phyloP scores from a whole-genome alignment of 306 rosid species.

The Glycine tomentella region DNA sequence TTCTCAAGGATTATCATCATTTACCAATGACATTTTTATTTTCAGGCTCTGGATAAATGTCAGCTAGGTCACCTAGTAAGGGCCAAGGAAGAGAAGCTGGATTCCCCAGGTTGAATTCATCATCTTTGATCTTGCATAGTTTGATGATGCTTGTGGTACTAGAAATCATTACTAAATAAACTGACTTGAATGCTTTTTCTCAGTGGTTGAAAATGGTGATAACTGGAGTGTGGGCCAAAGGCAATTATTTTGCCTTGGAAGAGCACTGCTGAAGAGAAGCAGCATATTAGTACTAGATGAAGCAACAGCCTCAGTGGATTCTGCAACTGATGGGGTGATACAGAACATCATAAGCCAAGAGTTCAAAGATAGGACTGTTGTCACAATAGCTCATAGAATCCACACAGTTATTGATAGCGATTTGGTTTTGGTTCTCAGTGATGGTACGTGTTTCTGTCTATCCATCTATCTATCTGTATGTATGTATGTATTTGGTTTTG shows the following conservation, averaged over 20 bases:
- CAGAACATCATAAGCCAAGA: constrained; percentile 77
- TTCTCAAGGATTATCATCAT: background rate
- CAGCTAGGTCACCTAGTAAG: constrained; percentile 81
- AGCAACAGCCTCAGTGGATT: constrained; percentile 94
- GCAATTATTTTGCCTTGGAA: constrained; percentile 88
- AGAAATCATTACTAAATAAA: constrained; percentile 44
- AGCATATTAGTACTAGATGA: constrained; percentile 87
- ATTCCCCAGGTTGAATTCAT: constrained; percentile 62
- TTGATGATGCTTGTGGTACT: constrained; percentile 3
- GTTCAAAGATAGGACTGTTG: constrained; percentile 78
- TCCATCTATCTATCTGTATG: background rate
- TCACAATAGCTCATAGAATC: constrained; percentile 93
- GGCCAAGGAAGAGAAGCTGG: constrained; percentile 75
- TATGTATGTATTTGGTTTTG: constrained; percentile 62
- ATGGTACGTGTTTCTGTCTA: constrained; percentile 58
- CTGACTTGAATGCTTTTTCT: constrained; percentile 26
- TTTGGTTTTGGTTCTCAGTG: constrained; percentile 89
- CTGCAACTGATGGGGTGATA: constrained; percentile 89
- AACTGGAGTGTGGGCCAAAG: constrained; percentile 97
- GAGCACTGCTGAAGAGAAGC: constrained; percentile 87
- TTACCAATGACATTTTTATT: constrained; percentile 27
- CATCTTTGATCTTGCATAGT: constrained; percentile 13
- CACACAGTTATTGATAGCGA: constrained; percentile 89
- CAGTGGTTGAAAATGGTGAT: constrained; percentile 95
- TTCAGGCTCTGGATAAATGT: constrained; percentile 92